A percentile compares a stretch with the other conserved stretches of the same genome.
Conservation (phyloP, 805 yeast species). For the Zygoascus biomembranicola region DNA sequence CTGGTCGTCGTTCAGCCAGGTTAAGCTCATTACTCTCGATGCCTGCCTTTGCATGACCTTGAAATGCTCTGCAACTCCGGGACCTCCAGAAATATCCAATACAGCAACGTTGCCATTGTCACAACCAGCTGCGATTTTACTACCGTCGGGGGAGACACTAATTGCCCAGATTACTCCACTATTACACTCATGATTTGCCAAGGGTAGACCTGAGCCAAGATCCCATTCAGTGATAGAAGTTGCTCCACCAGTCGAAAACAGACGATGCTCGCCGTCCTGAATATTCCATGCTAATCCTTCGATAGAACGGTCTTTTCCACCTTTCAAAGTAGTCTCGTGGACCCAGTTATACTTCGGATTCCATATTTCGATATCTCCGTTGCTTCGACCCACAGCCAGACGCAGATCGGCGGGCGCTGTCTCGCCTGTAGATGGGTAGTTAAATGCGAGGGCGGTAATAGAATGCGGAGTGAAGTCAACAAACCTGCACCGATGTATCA, state of each 20-base stretch:
- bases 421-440: conserved; percentile 44
- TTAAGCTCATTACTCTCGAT: conserved; percentile 66
- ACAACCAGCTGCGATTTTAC: conserved; percentile 79
- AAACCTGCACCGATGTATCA: conserved; percentile 85
- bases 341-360: conserved; percentile 62
- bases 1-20: conserved; percentile 60
- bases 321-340: conserved; percentile 63
- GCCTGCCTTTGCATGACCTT: conserved; percentile 74
- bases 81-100: conserved; percentile 77
- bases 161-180: conserved; percentile 93
- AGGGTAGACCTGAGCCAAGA: conserved; percentile 60
- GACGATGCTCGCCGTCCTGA: conserved; percentile 44
- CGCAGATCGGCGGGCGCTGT: conserved; percentile 36
- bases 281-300: conserved; percentile 80
- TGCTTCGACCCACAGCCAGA: conserved; percentile 84
- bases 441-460: conserved; percentile 73
- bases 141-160: conserved; percentile 51
- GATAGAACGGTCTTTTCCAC: conserved; percentile 75
- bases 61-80: conserved; percentile 72
- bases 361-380: conserved; percentile 96
- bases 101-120: conserved; percentile 89
- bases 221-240: conserved; percentile 92
- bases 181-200: conserved; percentile 74
- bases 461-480: conserved; percentile 82
- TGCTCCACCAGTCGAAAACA: conserved; percentile 93